These are phyloP conservation scores for Fraxinus floribunda DNA, from an alignment of 305 asterid species.

Conservation along the genomic window DNA sequence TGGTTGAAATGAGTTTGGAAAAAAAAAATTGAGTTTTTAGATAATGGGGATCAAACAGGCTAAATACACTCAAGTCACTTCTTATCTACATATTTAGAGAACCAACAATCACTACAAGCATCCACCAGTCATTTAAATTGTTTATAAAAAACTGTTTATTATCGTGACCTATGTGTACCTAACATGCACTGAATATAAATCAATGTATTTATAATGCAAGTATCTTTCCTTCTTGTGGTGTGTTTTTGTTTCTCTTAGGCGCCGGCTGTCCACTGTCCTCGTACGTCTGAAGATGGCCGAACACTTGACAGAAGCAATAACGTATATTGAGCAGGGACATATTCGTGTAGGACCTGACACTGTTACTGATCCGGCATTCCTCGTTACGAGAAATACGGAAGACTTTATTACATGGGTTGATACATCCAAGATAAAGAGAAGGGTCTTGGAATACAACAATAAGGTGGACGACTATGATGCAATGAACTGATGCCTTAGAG, in stretches of 20 bases:
- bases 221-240: background rate
- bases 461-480: constrained; percentile 91
- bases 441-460: constrained; percentile 79
- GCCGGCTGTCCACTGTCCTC: constrained; percentile 74
- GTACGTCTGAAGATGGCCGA: constrained; percentile 79
- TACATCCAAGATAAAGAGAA: constrained; percentile 86
- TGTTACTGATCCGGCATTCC: constrained; percentile 74
- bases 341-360: constrained; percentile 94
- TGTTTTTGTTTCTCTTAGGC: constrained; percentile 44
- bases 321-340: constrained; percentile 93
- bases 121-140: background rate
- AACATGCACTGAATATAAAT: background rate
- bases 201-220: background rate
- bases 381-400: constrained; percentile 88
- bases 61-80: background rate
- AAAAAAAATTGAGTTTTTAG: too few relatives aligned
- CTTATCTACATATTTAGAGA: background rate
- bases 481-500: constrained; percentile 41
- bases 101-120: background rate
- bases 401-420: constrained; percentile 99
- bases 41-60: too few relatives aligned
- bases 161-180: background rate
- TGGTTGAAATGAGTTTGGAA: too few relatives aligned
- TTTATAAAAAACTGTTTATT: background rate
- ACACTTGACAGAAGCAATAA: constrained; percentile 88